phyloP scores from a whole-genome alignment of 1,284 basidiomycete genomes.

The Takashimella tepidaria region DNA sequence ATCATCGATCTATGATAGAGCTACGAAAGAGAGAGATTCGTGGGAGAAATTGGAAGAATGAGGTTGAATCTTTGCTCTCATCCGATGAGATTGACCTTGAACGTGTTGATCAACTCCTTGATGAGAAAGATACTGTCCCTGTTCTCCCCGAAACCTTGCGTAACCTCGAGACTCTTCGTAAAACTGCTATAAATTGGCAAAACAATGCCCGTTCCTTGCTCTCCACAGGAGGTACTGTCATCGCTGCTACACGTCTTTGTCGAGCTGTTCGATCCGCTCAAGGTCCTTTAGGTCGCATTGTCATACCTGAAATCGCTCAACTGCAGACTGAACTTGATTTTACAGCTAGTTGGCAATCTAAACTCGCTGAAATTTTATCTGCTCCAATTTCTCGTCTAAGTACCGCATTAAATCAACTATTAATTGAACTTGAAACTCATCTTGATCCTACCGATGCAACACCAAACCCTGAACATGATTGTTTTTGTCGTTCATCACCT shows the following conservation, averaged over 20 bases:
- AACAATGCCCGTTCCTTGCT: constrained; percentile 22
- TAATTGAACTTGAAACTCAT: constrained; percentile 22
- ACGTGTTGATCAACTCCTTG: constrained; percentile 24
- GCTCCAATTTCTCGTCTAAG: constrained; percentile 15
- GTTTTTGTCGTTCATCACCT: constrained; percentile 31
- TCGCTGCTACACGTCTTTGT: constrained; percentile 28
- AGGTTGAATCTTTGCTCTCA: constrained; percentile 20
- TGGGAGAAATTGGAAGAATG: constrained; percentile 25
- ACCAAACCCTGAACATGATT: constrained; percentile 21
- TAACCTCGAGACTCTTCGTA: constrained; percentile 33
- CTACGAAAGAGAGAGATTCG: constrained; percentile 22
- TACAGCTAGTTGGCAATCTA: constrained; percentile 24
- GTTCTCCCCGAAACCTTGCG: constrained; percentile 28
- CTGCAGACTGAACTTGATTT: constrained; percentile 34
- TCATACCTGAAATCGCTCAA: constrained; percentile 34
- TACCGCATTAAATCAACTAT: constrained; percentile 24
- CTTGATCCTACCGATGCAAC: constrained; percentile 28
- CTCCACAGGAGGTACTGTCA: constrained; percentile 15
- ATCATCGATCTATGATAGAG: constrained; percentile 30
- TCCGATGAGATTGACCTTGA: constrained; percentile 23
- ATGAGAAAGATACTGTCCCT: constrained; percentile 27
- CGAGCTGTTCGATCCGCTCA: constrained; percentile 25
- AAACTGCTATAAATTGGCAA: constrained; percentile 36
- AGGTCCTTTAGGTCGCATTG: constrained; percentile 23
- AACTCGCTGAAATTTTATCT: constrained; percentile 17